Percentiles rank a stretch among this genome's conserved stretches.
These are phyloP conservation scores for Mrakia gelida DNA, from an alignment of 768 basidiomycete species.

Conservation along the genomic window DNA sequence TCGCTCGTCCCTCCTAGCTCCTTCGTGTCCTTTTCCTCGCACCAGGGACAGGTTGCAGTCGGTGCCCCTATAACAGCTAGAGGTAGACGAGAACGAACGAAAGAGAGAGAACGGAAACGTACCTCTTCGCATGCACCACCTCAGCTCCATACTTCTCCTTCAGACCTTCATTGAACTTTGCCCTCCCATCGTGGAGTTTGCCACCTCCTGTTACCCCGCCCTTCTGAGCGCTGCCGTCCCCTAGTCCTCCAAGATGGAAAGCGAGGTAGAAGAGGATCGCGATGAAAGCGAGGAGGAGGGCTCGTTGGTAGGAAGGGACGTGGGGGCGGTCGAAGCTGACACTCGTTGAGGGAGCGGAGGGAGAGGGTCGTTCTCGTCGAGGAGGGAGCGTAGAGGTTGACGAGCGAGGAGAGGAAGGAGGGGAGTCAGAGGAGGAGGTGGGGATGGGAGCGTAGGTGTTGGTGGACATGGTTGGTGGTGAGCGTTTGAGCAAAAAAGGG, in stretches of 20 bases:
- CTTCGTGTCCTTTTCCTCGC: no score
- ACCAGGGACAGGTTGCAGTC: no score
- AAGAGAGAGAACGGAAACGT: not conserved
- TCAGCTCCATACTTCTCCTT: slow-evolving; percentile 24
- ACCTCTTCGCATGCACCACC: slow-evolving; percentile 31
- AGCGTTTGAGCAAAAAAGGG: not conserved
- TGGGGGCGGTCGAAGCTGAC: slow-evolving; percentile 1
- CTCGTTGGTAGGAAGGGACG: slow-evolving; percentile 11
- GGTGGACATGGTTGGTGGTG: slow-evolving; percentile 14
- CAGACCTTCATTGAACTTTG: not conserved
- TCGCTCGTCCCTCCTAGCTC: no score
- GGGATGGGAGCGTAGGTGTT: slow-evolving; percentile 7
- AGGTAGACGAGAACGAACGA: no score
- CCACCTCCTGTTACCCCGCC: not conserved
- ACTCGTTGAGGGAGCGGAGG: not conserved
- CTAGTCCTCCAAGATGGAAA: slow-evolving; percentile 5
- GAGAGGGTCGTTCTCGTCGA: not conserved
- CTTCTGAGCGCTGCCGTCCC: not conserved
- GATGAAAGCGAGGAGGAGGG: slow-evolving; percentile 25
- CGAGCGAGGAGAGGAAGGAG: not conserved
- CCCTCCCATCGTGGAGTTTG: not conserved
- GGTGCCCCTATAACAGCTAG: no score
- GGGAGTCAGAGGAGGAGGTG: not conserved
- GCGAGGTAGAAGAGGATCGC: slow-evolving; percentile 26
- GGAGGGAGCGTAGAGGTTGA: slow-evolving; percentile 13